Percentiles rank a stretch among this genome's conserved stretches.
Evolutionary conservation across 805 yeast genomes (phyloP).

Genomic region (Peterozyma xylosa): DNA sequence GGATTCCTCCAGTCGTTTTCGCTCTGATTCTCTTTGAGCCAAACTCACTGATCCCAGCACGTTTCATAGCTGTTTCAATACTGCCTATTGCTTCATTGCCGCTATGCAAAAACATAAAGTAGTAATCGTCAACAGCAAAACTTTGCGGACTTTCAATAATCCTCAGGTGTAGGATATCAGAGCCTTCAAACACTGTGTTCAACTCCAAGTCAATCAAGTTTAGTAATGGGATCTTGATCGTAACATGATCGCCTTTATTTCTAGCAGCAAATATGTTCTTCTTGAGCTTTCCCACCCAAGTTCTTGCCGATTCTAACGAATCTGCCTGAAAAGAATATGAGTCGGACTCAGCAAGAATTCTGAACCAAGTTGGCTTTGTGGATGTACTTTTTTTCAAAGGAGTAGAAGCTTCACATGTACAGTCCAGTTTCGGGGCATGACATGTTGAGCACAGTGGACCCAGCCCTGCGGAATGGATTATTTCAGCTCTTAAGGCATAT

Average conservation of each 20-base stretch:
- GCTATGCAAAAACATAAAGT: slow-evolving; percentile 55
- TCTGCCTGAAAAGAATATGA: slow-evolving; percentile 68
- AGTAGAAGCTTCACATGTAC: slow-evolving; percentile 2
- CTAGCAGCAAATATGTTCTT: slow-evolving; percentile 71
- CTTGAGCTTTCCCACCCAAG: slow-evolving; percentile 72
- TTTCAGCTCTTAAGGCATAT: slow-evolving; percentile 53
- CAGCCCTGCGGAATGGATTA: slow-evolving; percentile 20
- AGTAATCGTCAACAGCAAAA: slow-evolving; percentile 59
- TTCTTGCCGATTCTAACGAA: slow-evolving; percentile 60
- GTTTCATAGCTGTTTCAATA: slow-evolving; percentile 31
- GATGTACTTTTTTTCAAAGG: neutral
- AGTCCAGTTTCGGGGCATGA: slow-evolving; percentile 18
- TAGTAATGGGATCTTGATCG: slow-evolving; percentile 67
- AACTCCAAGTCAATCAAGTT: slow-evolving; percentile 58
- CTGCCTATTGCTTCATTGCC: slow-evolving; percentile 35
- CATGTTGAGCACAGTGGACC: slow-evolving; percentile 3
- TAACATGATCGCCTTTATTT: slow-evolving; percentile 64
- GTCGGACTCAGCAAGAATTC: slow-evolving; percentile 48
- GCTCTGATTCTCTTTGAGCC: neutral
- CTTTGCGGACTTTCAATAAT: slow-evolving; percentile 49
- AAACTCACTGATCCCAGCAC: slow-evolving; percentile 16
- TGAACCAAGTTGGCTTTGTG: slow-evolving; percentile 38
- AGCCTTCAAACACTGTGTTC: slow-evolving; percentile 45
- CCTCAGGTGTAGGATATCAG: slow-evolving; percentile 51
- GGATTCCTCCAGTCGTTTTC: neutral